Evolutionary conservation across 805 yeast species (phyloP), one percentile per base, ranked within the genome.

Genomic region (Teunomyces lycoperdinae): DNA sequence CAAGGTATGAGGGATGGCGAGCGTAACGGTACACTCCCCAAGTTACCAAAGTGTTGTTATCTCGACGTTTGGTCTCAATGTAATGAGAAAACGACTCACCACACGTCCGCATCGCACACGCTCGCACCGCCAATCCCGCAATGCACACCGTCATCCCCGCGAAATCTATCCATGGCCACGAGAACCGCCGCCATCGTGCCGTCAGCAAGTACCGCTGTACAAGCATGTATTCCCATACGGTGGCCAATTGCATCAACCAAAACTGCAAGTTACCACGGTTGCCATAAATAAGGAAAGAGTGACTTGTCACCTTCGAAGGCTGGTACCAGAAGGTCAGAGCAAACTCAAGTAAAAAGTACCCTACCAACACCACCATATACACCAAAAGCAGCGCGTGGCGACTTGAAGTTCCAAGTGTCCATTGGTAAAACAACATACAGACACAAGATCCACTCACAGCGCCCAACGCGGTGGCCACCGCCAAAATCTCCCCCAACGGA

Each of bases 1-100:
- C 76, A 6, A 66, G 42, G 48, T 71, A 71, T 45, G 73, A 65
- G 13, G 76, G 76, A 48, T 71, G 76, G 43, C 76, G 50, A 26
- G 58, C 45, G 49, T 50, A 52, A 6, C 50, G 32, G 48, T 66
- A 71, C n/a, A 68, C 48, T 1, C 76, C 76, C 10, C 42, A 36
- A 9, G 73, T 68, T 26, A 70, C 61, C 30, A 71, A 53, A 9
- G 51, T 52, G 24, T 50, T 47, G 13, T 36, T 31, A 13, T 29
- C 28, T 5, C 43, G 28, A 9, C 50, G 43, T 9, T 54, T 50
- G 5, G 66, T 57, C 10, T 52, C 55, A 10, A 71, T 62, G 43
- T 61, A 57, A 52, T 71, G 76, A 34, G 67, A 58, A 46, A 71
- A 71, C 26, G 70, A 63, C 28, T 54, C 53, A 4, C 74, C 73